Evolutionary conservation across 2,329 filamentous ascomycete genomes (phyloP), one percentile per base, ranked within the genome.

Genomic region (Knufia petricola): DNA sequence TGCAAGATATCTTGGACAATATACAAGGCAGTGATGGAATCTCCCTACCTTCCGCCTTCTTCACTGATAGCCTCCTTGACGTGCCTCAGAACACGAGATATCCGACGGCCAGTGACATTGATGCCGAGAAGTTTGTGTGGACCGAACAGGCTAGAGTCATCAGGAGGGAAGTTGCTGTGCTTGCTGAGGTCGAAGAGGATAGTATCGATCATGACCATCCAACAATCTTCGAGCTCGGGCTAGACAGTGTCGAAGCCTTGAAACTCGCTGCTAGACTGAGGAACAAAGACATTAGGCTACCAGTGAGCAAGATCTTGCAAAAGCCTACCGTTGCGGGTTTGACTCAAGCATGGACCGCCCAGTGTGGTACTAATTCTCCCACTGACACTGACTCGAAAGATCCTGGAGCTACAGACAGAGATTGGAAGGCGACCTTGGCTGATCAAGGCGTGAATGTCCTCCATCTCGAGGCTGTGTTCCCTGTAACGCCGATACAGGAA

Each of bases 161-260:
- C 4, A 76, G 78, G 21, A 63, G 70, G 2, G 80, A 84, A 57
- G 74, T 95, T 37, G 77, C 83, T 1, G 58, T 61, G 0, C 67
- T 95, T 3, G 77, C 81, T 1, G 74, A 73, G 0, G 60, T 81
- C 0, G 61, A 75, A 0, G 61, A 65, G 2, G 62, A 71, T 1
- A 65, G 73, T 0, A 68, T 95, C 31, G 63, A 67, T 1, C 75
- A 77, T 45, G 65, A 70, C 4, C 79, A 78, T 0, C 83, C 83
- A 0, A 52, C 55, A 12, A 78, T 95, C 9, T 81, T 94, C 32
- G 81, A 90, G 57, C 74, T 95, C 26, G 89, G 89, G 0, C 74
- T 95, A 4, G 90, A 95, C 68, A 95, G 89, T 59, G 94, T 95
- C 50, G 89, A 95, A 64, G 78, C 84, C 1, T 90, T 95, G 63